phyloP scores from a whole-genome alignment of 495 filamentous ascomycete species.

The Annulohypoxylon nitens region DNA sequence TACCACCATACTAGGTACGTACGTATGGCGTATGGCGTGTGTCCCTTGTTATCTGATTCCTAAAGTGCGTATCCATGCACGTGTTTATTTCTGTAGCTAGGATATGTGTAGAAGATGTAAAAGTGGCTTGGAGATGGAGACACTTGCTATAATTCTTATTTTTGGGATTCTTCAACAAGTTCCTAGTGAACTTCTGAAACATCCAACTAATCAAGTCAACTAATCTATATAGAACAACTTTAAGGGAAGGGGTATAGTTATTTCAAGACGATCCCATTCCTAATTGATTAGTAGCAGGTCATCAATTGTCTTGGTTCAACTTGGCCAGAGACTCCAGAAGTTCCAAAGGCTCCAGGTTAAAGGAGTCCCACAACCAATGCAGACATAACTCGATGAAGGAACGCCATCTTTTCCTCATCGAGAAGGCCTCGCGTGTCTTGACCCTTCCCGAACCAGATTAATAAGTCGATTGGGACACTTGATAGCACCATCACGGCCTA shows the following conservation, averaged over 20 bases:
- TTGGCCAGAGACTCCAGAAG: too few species aligned
- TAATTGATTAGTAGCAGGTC: neutral
- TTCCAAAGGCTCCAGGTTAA: neutral
- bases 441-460: neutral
- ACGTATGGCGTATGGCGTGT: neutral
- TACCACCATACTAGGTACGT: neutral
- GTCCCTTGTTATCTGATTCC: neutral
- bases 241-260: conserved; percentile 1
- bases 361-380: neutral
- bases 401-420: conserved; percentile 1
- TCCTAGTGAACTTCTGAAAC: neutral
- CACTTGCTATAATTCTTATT: neutral
- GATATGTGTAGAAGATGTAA: neutral
- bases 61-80: neutral
- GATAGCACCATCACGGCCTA: neutral
- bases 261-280: conserved; percentile 3
- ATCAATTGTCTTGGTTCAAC: neutral
- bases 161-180: conserved; percentile 1
- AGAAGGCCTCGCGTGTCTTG: neutral
- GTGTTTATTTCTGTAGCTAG: neutral
- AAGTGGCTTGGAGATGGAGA: neutral
- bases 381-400: neutral
- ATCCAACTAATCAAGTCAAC: neutral
- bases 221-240: neutral
- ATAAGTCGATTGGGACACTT: neutral